These are phyloP conservation scores for Paecilomyces niveus DNA, from an alignment of 2,329 filamentous ascomycete species.

Conservation along the genomic window DNA sequence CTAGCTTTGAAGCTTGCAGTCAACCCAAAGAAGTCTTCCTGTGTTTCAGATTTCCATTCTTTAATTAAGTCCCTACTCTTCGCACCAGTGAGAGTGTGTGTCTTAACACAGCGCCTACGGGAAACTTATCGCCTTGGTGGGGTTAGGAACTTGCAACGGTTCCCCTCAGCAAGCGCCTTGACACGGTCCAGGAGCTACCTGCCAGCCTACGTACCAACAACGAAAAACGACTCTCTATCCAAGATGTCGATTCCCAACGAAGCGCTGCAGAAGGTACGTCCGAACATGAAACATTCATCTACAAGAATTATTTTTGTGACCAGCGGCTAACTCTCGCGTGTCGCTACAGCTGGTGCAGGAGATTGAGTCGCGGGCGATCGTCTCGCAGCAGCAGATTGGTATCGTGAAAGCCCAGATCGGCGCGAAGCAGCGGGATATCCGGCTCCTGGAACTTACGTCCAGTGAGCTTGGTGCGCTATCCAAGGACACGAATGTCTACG, in stretches of 20 bases:
- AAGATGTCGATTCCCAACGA: slow-evolving; percentile 29
- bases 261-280: slow-evolving; percentile 9
- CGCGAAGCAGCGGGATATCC: slow-evolving; percentile 79
- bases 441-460: slow-evolving; percentile 78
- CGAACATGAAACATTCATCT: background rate
- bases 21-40: too few species aligned
- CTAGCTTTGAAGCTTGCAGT: too few species aligned
- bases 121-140: background rate
- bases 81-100: too few species aligned
- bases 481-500: slow-evolving; percentile 72
- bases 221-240: background rate
- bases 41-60: too few species aligned
- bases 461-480: slow-evolving; percentile 75
- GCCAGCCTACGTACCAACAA: background rate
- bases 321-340: background rate
- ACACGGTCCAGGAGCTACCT: background rate
- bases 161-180: background rate
- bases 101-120: too few species aligned
- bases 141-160: background rate
- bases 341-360: slow-evolving; percentile 70
- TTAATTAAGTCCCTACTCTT: too few species aligned
- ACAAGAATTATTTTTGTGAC: background rate
- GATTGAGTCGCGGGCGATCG: slow-evolving; percentile 82
- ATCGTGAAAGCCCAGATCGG: slow-evolving; percentile 78
- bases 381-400: slow-evolving; percentile 85